Evolutionary conservation across 2,329 filamentous ascomycete species (phyloP), one percentile per base, ranked within the genome.

Genomic region (Trichoderma sp.): DNA sequence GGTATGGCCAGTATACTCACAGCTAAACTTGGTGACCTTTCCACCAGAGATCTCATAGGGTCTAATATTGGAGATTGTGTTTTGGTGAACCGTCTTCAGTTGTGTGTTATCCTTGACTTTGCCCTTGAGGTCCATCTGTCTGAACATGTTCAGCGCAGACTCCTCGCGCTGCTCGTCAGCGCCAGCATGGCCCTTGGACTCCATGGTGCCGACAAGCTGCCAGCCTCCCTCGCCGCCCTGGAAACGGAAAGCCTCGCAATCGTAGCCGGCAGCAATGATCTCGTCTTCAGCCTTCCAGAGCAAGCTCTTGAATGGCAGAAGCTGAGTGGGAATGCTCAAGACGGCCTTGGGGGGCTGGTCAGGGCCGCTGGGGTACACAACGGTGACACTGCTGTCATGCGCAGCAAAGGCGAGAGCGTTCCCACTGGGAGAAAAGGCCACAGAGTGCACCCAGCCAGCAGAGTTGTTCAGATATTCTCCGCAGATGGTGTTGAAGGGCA

Each of bases 401-500:
- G 93, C 91, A 24, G 93, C 91, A 80, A 97, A 99, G 0, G 96
- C 96, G 56, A 99, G 87, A n/a, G 92, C 93, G 76, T 97, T 88
- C 68, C 96, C 96, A 73, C 90, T 93, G 0, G 96, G 96, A 2
- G 94, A 97, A 81, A 99, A 99, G 16, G 91, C 90, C 16, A 97
- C 93, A 37, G 92, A 91, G 82, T 98, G 96, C 4, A 99, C 89
- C 96, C 96, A 99, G 21, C 96, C 96, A 32, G 96, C 96, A 1
- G 94, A 96, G 81, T 96, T 95, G 81, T 99, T 99, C 75, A 97
- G 80, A 78, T 89, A 99, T 82, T 99, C 96, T 76, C 96, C 96
- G 77, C 96, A 99, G 61, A 99, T 94, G 4, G 96, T 99, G 83
- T 97, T 97, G 86, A 99, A 99, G 7, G 96, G 96, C 71, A 99